Base-by-base conservation (phyloP, 768 basidiomycete genomes). In the Cystobasidiopsis lactophilus region DNA sequence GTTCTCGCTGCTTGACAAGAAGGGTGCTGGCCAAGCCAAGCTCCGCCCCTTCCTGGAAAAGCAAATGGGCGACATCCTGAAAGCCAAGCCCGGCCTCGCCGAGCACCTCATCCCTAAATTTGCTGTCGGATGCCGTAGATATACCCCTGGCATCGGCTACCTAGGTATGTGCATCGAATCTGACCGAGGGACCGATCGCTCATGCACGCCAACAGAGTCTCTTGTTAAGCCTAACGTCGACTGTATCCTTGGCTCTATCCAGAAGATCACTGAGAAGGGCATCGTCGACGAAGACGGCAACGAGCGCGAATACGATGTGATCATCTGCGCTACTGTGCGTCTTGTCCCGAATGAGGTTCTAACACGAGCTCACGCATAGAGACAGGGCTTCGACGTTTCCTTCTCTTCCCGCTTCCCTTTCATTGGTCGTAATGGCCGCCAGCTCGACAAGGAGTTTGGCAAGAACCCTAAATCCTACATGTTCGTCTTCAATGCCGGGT, bases 301-400 rank as follows among this genome's bases (percentile, higher is more conserved):
- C 3, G 24, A 47, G 16, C 4, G 26, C 4, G 45, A 47, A 29
- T 47, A 47, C 45, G 45, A 47, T 47, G 45, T 27, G 14, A 47
- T 47, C 29, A 31, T 47, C 18, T 47, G 45, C 45, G 45, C 45
- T 4, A 47, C 45, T 14, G 27, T 33, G 5, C n/a, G 48, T 21
- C 26, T 5, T 3, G 24, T 7, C 44, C 21, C 2, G 13, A 24
- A 10, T 21, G 19, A 3, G 24, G 16, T 43, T 23, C 10, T 26
- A 5, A 46, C 41, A 30, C 26, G 43, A 19, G 35, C 43, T 49
- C 9, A 16, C 27, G n/a, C n/a, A n/a, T n/a, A n/a, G n/a, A n/a
- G n/a, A 52, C 26, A 52, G 51, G 54, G 54, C 3, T 50, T 50
- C 52, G 52, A 54, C 26, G 52, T 54, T 10, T 52, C 50, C 5